Conservation (phyloP, 805 yeast genomes). For the Metschnikowia kunwiensis region DNA sequence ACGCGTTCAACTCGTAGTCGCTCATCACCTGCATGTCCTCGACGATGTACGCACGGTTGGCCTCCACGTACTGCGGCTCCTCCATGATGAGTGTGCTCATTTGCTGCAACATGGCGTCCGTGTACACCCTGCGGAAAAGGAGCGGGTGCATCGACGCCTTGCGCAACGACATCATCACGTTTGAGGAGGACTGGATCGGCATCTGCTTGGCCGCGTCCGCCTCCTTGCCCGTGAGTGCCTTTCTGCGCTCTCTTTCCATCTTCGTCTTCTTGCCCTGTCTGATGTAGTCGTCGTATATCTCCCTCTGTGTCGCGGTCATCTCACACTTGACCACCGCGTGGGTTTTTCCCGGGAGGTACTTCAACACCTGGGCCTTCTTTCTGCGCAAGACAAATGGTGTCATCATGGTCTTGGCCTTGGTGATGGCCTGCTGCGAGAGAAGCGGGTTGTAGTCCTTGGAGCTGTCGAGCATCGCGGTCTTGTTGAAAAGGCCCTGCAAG, state of each 20-base stretch:
- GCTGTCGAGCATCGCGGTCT: constrained; percentile 70
- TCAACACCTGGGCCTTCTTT: constrained; percentile 85
- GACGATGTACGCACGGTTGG: constrained; percentile 69
- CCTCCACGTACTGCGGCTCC: constrained; percentile 76
- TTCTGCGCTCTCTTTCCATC: constrained; percentile 44
- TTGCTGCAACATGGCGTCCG: constrained; percentile 48
- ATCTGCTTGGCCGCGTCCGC: constrained; percentile 29
- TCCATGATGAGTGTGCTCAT: constrained; percentile 81
- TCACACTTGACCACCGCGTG: constrained; percentile 66
- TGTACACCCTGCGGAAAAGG: constrained; percentile 65
- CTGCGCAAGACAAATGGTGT: constrained; percentile 94
- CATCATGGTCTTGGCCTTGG: constrained; percentile 96
- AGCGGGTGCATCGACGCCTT: constrained; percentile 94
- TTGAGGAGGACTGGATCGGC: constrained; percentile 50
- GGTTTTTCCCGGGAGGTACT: constrained; percentile 78
- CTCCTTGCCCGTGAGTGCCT: constrained; percentile 33
- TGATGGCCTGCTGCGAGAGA: constrained; percentile 84
- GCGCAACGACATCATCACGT: constrained; percentile 82
- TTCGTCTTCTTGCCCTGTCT: constrained; percentile 39
- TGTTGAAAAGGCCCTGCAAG: constrained; percentile 77
- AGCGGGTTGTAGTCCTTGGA: constrained; percentile 64
- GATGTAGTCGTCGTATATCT: constrained; percentile 62
- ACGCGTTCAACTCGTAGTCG: constrained; percentile 77
- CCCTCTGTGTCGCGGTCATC: constrained; percentile 51
- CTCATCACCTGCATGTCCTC: constrained; percentile 97